phyloP scores from a whole-genome alignment of 148 eudicot species.

The Silene conica region DNA sequence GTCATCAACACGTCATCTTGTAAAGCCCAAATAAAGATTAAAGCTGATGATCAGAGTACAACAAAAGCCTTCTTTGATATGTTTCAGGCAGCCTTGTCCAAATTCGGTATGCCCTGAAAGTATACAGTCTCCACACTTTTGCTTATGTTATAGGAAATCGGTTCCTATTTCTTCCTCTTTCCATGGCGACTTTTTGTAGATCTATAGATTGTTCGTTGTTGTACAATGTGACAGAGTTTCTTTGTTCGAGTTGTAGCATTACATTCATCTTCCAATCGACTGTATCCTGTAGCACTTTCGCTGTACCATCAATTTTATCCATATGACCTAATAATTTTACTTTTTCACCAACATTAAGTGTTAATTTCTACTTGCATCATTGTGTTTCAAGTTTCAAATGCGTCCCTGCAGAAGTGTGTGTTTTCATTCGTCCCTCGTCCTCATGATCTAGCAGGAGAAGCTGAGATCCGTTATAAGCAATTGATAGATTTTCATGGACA shows the following conservation, averaged over 20 bases:
- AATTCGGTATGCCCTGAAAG: conserved; percentile 48
- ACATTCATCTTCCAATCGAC: conserved; percentile 1
- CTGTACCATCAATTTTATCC: neutral
- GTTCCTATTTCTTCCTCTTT: conserved; percentile 1
- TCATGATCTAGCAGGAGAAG: neutral
- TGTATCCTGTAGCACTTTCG: conserved; percentile 2
- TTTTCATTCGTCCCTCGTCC: neutral
- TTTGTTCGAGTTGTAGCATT: conserved; percentile 14
- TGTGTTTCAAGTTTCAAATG: neutral
- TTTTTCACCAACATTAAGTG: neutral
- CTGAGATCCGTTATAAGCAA: neutral
- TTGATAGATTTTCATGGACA: no score
- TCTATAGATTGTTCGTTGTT: conserved; percentile 26
- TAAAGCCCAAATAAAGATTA: conserved; percentile 87
- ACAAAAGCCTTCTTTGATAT: conserved; percentile 73
- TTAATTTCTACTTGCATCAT: neutral
- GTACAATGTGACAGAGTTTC: conserved; percentile 24
- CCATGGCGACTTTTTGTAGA: conserved; percentile 17
- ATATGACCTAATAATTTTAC: neutral
- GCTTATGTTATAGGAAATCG: conserved; percentile 11
- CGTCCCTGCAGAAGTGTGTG: neutral
- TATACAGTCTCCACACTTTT: neutral
- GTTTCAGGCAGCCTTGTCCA: conserved; percentile 79
- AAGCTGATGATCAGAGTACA: conserved; percentile 82
- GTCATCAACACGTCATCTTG: conserved; percentile 76